A percentile compares a stretch with the other conserved stretches of the same genome.
These are phyloP conservation scores for Chaetomium sp. DNA, from an alignment of 2,329 filamentous ascomycete genomes.

Conservation along the genomic window DNA sequence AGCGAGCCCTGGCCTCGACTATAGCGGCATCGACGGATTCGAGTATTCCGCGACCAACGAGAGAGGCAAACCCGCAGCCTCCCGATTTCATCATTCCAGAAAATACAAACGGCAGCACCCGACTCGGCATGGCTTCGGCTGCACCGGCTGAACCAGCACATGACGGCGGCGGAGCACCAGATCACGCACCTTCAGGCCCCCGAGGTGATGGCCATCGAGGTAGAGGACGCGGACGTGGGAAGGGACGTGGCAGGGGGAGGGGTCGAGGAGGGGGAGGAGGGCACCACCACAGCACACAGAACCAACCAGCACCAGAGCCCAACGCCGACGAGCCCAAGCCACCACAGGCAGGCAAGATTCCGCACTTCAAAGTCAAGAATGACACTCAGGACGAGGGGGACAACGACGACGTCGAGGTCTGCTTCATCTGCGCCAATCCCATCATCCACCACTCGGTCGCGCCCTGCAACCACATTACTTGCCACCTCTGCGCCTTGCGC, in stretches of 20 bases:
- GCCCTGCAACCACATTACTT: slow-evolving; percentile 94
- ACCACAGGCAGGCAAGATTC: slow-evolving; percentile 33
- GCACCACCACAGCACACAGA: slow-evolving; percentile 27
- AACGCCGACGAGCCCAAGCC: slow-evolving; percentile 25
- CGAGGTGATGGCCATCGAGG: slow-evolving; percentile 44
- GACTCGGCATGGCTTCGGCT: slow-evolving; percentile 28
- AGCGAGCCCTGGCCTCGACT: background rate
- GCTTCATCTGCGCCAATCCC: slow-evolving; percentile 95
- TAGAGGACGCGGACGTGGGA: slow-evolving; percentile 35
- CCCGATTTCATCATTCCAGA: background rate
- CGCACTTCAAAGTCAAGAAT: slow-evolving; percentile 36
- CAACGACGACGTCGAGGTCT: slow-evolving; percentile 74
- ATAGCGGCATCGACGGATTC: background rate
- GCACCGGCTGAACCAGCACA: slow-evolving; percentile 23
- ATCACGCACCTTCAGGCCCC: slow-evolving; percentile 22
- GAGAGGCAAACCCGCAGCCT: background rate
- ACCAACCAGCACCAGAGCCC: slow-evolving; percentile 13
- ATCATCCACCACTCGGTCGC: slow-evolving; percentile 86
- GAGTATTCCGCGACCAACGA: background rate
- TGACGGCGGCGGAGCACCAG: slow-evolving; percentile 12
- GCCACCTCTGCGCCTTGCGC: slow-evolving; percentile 90
- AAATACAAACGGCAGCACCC: background rate
- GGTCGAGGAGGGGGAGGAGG: slow-evolving; percentile 45
- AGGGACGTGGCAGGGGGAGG: slow-evolving; percentile 12
- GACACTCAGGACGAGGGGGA: slow-evolving; percentile 45